Base-by-base conservation (phyloP, 2,329 filamentous ascomycete species). In the Trichoderma sp. region DNA sequence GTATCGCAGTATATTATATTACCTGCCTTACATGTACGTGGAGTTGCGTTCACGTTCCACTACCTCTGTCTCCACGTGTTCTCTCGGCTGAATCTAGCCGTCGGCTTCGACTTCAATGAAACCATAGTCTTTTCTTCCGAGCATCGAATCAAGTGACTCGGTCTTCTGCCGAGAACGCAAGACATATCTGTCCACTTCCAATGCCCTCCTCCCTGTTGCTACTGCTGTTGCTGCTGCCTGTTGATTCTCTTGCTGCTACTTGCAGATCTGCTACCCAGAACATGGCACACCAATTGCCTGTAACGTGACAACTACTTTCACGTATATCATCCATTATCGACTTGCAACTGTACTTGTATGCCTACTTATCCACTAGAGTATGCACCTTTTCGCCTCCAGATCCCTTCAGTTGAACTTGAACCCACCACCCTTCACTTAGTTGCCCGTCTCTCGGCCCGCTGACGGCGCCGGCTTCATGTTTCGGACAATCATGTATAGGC, bases 81-180 rank as follows among this genome's bases (percentile, higher is more conserved):
- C 19, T 43, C 31, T 65, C 62, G 62, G 52, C 62, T 65, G 52
- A 56, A 65, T 65, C 62, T 57, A 47, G 43, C 62, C 62, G 61
- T 65, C 16, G 60, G 60, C 31, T 40, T 52, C 60, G 53, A 31
- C 21, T 16, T n/a, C 11, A 11, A 40, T 37, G 24, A 35, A 33
- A 29, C 27, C 31, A 14, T 16, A n/a, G 13, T 43, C 37, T 6
- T 43, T 49, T 21, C n/a, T 21, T 21, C 43, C 43, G 24, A 29
- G 13, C 24, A 29, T 27, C 14, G 24, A 29, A 53, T 29, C 49
- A 53, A 29, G 24, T 53, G 24, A 53, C 49, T 27, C 7, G 43
- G n/a, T 21, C 43, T 49, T 49, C 43, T 53, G n/a, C 58, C 35
- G 19, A 64, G 24, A 40, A 33, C 16, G 55, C 24, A 31, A 27